Evolutionary conservation across 257 asterid species (phyloP).

Genomic region (Oldenlandia corymbosa): DNA sequence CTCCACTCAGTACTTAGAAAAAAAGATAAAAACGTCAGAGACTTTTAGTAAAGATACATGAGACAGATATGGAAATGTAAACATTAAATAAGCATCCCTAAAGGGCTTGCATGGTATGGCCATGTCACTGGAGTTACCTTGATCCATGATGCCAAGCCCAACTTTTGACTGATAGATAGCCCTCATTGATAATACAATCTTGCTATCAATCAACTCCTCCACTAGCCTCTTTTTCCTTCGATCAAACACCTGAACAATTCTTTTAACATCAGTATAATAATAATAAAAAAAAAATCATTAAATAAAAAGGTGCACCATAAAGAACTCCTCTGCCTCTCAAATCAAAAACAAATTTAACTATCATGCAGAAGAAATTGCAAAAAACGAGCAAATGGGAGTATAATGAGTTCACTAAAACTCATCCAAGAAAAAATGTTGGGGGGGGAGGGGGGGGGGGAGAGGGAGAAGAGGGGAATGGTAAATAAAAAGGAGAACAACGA

Average conservation of each 20-base stretch:
- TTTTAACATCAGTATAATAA: no score
- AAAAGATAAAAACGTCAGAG: no score
- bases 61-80: neutral
- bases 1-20: no score
- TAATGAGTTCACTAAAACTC: neutral
- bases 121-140: conserved; percentile 45
- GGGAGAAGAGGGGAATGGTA: no score
- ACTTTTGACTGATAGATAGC: conserved; percentile 90
- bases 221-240: conserved; percentile 82
- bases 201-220: conserved; percentile 91
- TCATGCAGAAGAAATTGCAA: neutral
- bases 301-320: neutral
- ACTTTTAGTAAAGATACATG: neutral
- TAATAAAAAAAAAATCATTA: neutral
- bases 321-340: neutral
- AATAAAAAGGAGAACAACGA: no score
- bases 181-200: conserved; percentile 91
- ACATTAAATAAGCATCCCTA: neutral
- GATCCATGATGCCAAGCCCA: conserved; percentile 93
- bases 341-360: neutral
- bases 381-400: neutral
- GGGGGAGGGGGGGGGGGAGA: no score
- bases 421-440: no score
- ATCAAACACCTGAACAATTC: conserved; percentile 67
- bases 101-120: no score